A percentile compares a stretch with the other conserved stretches of the same genome.
Evolutionary conservation across 192 early-diverging fungal genomes (phyloP).

Genomic region (Mortierella claussenii): DNA sequence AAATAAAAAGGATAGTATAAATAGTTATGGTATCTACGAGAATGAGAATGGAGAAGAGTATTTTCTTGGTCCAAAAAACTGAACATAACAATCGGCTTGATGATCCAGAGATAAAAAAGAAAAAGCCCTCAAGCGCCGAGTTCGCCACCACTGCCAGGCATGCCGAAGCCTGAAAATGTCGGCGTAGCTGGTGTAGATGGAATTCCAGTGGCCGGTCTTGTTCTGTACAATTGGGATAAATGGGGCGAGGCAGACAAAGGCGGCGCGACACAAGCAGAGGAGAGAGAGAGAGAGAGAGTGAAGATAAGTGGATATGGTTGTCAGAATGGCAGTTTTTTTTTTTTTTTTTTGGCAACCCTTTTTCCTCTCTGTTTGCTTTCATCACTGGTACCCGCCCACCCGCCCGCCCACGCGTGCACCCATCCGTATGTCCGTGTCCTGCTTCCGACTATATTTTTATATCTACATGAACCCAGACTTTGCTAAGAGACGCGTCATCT

Average conservation of each 20-base stretch:
- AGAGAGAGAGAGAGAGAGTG: background rate
- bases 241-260: background rate
- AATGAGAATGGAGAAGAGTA: no score
- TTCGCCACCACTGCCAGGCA: background rate
- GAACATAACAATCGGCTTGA: no score
- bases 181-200: background rate
- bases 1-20: no score
- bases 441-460: background rate
- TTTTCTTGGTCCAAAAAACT: no score
- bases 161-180: background rate
- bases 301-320: background rate
- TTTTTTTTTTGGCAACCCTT: no score
- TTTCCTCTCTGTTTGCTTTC: no score
- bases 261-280: background rate
- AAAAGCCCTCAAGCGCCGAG: background rate
- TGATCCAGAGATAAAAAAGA: background rate
- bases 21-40: no score
- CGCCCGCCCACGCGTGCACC: no score
- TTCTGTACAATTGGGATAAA: background rate
- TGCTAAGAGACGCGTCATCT: constrained; percentile 76
- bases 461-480: constrained; percentile 82
- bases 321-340: constrained; percentile 4
- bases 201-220: constrained; percentile 9
- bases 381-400: no score
- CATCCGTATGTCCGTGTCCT: background rate